phyloP scores from a whole-genome alignment of 2,329 filamentous ascomycete genomes.

The Talaromyces sp. region DNA sequence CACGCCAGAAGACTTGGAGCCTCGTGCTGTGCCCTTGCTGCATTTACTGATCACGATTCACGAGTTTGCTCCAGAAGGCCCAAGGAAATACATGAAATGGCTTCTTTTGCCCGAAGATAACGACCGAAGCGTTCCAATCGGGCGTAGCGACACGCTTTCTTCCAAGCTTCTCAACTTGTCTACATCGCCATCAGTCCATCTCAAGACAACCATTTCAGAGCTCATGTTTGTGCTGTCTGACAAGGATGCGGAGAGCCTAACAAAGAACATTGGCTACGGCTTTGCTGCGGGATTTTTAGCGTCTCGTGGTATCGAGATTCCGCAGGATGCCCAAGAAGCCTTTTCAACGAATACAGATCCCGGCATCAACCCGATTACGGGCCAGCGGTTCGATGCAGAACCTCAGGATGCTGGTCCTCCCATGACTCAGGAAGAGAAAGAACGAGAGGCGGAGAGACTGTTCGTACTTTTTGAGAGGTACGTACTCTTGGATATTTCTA shows the following conservation, averaged over 20 bases:
- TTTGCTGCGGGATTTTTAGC: slow-evolving; percentile 87
- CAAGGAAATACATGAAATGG: slow-evolving; percentile 57
- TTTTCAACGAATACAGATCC: slow-evolving; percentile 33
- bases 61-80: slow-evolving; percentile 58
- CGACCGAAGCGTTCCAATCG: slow-evolving; percentile 72
- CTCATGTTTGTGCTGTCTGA: slow-evolving; percentile 84
- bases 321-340: slow-evolving; percentile 57
- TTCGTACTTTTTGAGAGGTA: slow-evolving; percentile 88
- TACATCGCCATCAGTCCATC: slow-evolving; percentile 65
- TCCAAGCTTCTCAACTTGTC: slow-evolving; percentile 72
- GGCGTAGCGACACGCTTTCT: slow-evolving; percentile 66
- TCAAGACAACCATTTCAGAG: slow-evolving; percentile 68
- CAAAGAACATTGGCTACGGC: slow-evolving; percentile 89
- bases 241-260: slow-evolving; percentile 70
- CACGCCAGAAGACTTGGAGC: slow-evolving; percentile 64
- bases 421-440: slow-evolving; percentile 89
- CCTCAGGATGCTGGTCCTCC: slow-evolving; percentile 53
- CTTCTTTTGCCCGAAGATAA: slow-evolving; percentile 68
- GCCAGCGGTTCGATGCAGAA: slow-evolving; percentile 70
- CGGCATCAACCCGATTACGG: slow-evolving; percentile 75
- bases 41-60: slow-evolving; percentile 67
- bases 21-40: slow-evolving; percentile 64
- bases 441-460: slow-evolving; percentile 79
- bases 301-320: slow-evolving; percentile 73
- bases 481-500: not conserved